These are phyloP conservation scores for Blastomyces silverae DNA, from an alignment of 2,329 filamentous ascomycete genomes.

Conservation along the genomic window DNA sequence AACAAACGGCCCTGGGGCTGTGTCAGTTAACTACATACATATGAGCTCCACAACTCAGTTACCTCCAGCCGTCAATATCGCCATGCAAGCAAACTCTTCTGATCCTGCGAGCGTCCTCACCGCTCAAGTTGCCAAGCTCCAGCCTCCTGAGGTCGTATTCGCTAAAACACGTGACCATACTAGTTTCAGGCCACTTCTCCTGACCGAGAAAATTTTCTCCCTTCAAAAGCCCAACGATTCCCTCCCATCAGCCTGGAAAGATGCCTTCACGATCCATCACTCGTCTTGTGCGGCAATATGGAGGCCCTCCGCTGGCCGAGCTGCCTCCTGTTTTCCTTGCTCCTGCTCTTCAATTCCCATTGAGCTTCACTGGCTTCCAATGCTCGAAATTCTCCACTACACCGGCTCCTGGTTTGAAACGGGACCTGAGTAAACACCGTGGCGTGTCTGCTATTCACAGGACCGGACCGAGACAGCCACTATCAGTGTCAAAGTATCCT, in stretches of 20 bases:
- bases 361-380: conserved; percentile 13
- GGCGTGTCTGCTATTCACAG: conserved; percentile 75
- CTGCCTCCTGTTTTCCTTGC: conserved; percentile 42
- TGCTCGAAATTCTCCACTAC: conserved; percentile 22
- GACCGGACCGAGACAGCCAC: conserved; percentile 65
- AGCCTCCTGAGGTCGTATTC: not conserved
- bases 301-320: conserved; percentile 32
- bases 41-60: not conserved
- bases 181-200: not conserved
- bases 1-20: not conserved
- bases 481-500: conserved; percentile 68
- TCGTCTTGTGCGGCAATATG: conserved; percentile 32
- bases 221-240: not conserved
- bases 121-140: not conserved
- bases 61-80: not conserved
- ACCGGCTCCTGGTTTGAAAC: conserved; percentile 40
- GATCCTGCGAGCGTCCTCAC: not conserved
- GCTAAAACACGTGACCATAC: conserved; percentile 26
- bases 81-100: too few relatives aligned
- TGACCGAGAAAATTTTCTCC: conserved; percentile 10
- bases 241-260: conserved; percentile 15
- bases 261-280: conserved; percentile 36
- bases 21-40: too few relatives aligned
- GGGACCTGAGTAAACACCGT: conserved; percentile 71
- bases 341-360: conserved; percentile 28